phyloP scores from a whole-genome alignment of 257 asterid genomes.

The Solanum gracilifrons region DNA sequence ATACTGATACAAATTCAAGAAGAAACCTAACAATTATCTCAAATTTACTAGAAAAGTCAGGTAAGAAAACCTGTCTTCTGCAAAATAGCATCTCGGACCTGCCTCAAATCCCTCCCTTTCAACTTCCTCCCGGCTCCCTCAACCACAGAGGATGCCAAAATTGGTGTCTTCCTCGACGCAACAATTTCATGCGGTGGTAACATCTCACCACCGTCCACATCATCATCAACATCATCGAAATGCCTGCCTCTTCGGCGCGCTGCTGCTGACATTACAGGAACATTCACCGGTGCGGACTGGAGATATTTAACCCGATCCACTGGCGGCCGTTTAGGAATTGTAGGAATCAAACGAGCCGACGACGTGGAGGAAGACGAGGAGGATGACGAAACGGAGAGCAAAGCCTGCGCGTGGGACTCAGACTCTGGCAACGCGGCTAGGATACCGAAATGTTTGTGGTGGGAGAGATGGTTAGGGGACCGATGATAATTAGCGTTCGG shows the following conservation, averaged over 20 bases:
- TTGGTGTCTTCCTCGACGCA: conserved; percentile 37
- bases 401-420: conserved; percentile 6
- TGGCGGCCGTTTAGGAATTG: conserved; percentile 41
- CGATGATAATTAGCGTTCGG: neutral
- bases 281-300: conserved; percentile 64
- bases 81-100: conserved; percentile 63
- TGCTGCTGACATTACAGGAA: conserved; percentile 37
- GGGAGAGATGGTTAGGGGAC: neutral
- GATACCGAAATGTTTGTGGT: conserved; percentile 30
- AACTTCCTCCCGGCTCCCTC: conserved; percentile 73
- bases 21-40: neutral
- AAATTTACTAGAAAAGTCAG: conserved; percentile 4
- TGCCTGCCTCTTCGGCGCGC: conserved; percentile 24
- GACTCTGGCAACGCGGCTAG: conserved; percentile 44
- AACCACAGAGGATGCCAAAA: conserved; percentile 48
- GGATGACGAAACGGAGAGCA: neutral
- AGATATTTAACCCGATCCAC: conserved; percentile 3
- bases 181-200: conserved; percentile 67
- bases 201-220: conserved; percentile 2
- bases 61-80: conserved; percentile 62
- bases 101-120: conserved; percentile 74
- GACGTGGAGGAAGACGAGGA: conserved; percentile 33
- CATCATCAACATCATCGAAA: conserved; percentile 30
- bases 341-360: conserved; percentile 20
- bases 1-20: neutral